Evolutionary conservation across 2,329 filamentous ascomycete species (phyloP).

Genomic region (Cercospora sp.): DNA sequence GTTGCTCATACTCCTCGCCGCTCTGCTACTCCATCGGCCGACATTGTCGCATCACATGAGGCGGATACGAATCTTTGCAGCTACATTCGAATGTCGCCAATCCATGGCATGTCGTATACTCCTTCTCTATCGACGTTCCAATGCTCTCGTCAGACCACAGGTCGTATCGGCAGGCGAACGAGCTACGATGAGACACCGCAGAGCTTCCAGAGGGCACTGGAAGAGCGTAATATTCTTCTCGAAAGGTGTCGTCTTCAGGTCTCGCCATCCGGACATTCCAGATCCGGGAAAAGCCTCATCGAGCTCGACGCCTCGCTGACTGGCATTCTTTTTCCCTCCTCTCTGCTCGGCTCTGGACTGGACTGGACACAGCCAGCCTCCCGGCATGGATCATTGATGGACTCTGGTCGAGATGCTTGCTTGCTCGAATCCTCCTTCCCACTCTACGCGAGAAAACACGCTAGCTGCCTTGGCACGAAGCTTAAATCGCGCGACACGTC

Average conservation of each 20-base stretch:
- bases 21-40: neutral
- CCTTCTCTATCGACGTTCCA: neutral
- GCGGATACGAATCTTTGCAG: neutral
- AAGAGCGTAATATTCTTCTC: neutral
- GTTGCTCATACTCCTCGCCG: neutral
- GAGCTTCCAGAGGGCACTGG: neutral
- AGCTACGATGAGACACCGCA: neutral
- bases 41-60: neutral
- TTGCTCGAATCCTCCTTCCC: conserved; percentile 4
- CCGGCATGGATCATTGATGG: neutral
- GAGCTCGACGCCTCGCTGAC: neutral
- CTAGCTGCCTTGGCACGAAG: conserved; percentile 6
- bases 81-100: neutral
- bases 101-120: neutral
- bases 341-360: neutral
- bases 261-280: neutral
- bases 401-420: neutral
- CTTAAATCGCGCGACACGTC: conserved; percentile 8
- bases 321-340: neutral
- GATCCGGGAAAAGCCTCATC: neutral
- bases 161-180: neutral
- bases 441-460: neutral
- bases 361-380: neutral
- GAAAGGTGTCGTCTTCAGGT: neutral
- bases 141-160: neutral